phyloP scores from a whole-genome alignment of 352 stramenopile species.

The Pythium angustatum region DNA sequence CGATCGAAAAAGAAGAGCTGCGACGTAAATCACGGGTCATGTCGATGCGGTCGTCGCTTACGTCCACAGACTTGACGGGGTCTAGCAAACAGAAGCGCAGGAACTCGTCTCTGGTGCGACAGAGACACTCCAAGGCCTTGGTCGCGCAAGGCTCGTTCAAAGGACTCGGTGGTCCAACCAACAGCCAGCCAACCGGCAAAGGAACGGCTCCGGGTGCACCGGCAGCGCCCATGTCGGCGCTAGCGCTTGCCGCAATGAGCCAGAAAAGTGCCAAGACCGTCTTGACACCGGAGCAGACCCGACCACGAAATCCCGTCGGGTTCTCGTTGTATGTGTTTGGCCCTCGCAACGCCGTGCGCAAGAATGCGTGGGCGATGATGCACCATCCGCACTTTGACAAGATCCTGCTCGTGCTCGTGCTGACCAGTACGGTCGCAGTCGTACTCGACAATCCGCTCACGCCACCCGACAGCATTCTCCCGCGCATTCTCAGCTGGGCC shows the following conservation, averaged over 20 bases:
- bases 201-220: not conserved
- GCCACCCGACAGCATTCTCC: conserved; percentile 37
- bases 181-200: not conserved
- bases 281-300: not conserved
- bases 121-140: not conserved
- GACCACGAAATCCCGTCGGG: conserved; percentile 26
- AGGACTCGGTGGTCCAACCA: not conserved
- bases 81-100: not conserved
- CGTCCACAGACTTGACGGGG: not conserved
- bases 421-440: conserved; percentile 59
- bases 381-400: conserved; percentile 67
- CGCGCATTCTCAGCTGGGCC: conserved; percentile 34
- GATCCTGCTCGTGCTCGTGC: conserved; percentile 65
- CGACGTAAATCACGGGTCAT: conserved; percentile 39
- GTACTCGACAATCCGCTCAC: conserved; percentile 77
- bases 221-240: conserved; percentile 24
- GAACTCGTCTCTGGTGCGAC: not conserved
- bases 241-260: conserved; percentile 29
- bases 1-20: conserved; percentile 39
- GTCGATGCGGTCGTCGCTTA: conserved; percentile 6
- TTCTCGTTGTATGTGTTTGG: conserved; percentile 39
- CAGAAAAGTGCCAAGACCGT: conserved; percentile 28
- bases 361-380: conserved; percentile 42
- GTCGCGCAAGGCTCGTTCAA: not conserved
- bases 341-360: conserved; percentile 34